These are phyloP conservation scores for Chloris gayana DNA, from an alignment of 176 grass and related monocot species.

Conservation along the genomic window DNA sequence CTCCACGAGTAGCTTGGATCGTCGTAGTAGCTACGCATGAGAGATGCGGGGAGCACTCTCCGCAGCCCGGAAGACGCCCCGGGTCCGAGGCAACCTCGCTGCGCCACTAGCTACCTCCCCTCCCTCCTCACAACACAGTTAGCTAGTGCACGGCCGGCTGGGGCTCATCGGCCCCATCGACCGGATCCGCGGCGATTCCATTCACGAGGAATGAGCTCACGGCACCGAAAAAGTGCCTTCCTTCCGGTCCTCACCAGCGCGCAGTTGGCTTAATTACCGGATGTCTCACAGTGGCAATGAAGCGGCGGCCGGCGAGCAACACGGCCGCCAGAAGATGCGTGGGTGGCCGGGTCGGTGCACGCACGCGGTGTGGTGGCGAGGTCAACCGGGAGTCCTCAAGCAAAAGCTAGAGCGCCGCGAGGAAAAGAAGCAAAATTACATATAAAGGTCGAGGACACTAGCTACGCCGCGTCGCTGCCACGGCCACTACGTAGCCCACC, in stretches of 20 bases:
- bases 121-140: neutral
- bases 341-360: slow-evolving; percentile 14
- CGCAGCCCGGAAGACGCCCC: neutral
- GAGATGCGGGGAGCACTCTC: neutral
- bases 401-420: neutral
- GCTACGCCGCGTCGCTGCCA: slow-evolving; percentile 15
- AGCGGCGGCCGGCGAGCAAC: no score
- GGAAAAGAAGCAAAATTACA: no score
- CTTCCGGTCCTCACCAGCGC: no score
- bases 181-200: no score
- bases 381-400: slow-evolving; percentile 1
- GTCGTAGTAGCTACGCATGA: neutral
- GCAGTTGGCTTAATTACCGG: no score
- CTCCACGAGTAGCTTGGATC: neutral
- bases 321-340: no score
- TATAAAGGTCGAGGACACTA: neutral
- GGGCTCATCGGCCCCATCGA: neutral
- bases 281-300: no score
- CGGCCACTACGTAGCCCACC: slow-evolving; percentile 39
- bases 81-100: slow-evolving; percentile 25
- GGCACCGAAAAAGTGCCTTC: no score
- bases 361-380: slow-evolving; percentile 13
- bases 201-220: no score
- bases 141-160: neutral
- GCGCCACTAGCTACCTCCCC: slow-evolving; percentile 15